Percentiles rank a stretch among this genome's conserved stretches.
These are phyloP conservation scores for Trapa bicornis DNA, from an alignment of 345 rosid species.

Conservation along the genomic window DNA sequence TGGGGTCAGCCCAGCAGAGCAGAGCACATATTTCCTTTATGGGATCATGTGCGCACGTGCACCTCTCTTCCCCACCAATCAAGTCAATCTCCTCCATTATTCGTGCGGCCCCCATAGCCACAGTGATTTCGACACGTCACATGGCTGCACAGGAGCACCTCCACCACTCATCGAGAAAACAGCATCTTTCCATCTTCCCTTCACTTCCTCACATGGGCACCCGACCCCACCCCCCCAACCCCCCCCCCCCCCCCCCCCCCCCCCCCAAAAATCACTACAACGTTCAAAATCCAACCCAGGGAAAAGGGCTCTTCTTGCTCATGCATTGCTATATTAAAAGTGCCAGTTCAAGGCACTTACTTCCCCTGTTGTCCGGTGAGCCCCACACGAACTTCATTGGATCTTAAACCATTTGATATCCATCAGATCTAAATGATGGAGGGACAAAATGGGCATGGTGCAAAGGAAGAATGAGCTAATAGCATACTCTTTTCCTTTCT, in stretches of 20 bases:
- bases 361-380: no score
- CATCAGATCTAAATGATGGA: no score
- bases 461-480: no score
- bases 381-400: no score
- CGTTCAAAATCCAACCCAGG: no score
- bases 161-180: not conserved
- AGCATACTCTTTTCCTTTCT: no score
- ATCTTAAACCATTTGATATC: no score
- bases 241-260: no score
- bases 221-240: constrained; percentile 1
- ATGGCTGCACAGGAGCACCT: not conserved
- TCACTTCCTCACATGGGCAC: not conserved
- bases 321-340: no score
- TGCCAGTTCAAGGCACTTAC: no score
- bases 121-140: not conserved
- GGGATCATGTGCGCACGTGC: constrained; percentile 5
- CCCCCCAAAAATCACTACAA: not conserved
- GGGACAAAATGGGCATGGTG: no score
- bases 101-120: not conserved
- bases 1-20: not conserved
- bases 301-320: no score
- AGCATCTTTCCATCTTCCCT: not conserved
- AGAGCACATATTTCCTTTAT: not conserved
- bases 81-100: not conserved
- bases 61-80: not conserved